Evolutionary conservation across 2,329 filamentous ascomycete species (phyloP), one percentile per base, ranked within the genome.

Genomic region (Aspergillus sp.): DNA sequence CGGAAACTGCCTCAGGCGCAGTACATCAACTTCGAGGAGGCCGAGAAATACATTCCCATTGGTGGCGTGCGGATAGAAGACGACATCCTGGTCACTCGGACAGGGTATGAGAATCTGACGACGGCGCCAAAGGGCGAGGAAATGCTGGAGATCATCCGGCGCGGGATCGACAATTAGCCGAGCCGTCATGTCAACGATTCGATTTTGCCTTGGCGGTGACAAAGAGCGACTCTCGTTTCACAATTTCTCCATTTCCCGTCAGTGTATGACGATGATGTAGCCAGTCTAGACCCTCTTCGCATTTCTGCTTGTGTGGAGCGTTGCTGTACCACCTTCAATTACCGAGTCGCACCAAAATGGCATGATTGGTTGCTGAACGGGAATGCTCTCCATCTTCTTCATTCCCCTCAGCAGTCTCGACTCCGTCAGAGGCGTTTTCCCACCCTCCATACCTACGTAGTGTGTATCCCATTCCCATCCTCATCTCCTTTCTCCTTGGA

Each of bases 61-160:
- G 78, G 78, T n/a, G 78, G 78, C 10, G 77, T 79, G 30, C 74
- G 78, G 32, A 79, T 80, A 55, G 78, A 80, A 60, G 78, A 80
- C 70, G 90, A 93, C 70, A 83, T 93, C 30, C 78, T 92, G 25
- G 87, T 93, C 62, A 92, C 89, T 0, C 81, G 85, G 53, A 80
- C 81, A 21, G 89, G 90, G 5, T 86, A 84, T 63, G 85, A 91
- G 70, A 93, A 93, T 72, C 72, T 93, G 65, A 93, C 90, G 0
- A 87, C 85, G 12, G 88, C 87, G 4, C 83, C 87, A 5, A 92
- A 92, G 74, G 87, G 89, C 58, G 81, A 88, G 3, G 82, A 80
- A 55, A 78, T 78, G 71, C 65, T 79, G 50, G 71, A 75, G 51
- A 73, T 78, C 49, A 78, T 80, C 62, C 72, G 73, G 57, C 47